Evolutionary conservation across 129 eudicot species (phyloP), one percentile per base, ranked within the genome.

Genomic region (Saussurea involucrata): DNA sequence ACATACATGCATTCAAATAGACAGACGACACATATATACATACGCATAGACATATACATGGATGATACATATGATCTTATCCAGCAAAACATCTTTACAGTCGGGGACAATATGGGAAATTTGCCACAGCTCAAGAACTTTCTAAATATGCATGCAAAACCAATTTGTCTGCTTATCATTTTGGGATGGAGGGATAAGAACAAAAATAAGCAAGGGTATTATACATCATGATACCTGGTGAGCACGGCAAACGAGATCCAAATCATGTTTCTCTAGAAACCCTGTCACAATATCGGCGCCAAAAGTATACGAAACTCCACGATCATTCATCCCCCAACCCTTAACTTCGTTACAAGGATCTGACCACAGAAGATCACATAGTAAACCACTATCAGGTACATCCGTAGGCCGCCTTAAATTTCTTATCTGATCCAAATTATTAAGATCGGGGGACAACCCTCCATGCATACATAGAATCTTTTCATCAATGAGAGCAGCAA

Each of bases 391-490:
- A 73, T 90, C 96, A 0, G 92, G 96, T 25, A 90, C 88, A 82
- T 85, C 92, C 66, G 96, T 81, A 4, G 96, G 96, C 63, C 96
- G 84, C 24, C 76, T 82, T 72, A 90, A 57, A 68, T 87, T 87
- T 72, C 88, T 81, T 37, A 90, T 90, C 44, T 90, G 96, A 71
- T 87, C 96, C 87, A 90, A 77, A 85, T 76, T 70, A 28, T 81
- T 72, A 27, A 90, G 80, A 69, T 90, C 96, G 0, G 96, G 96
- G 9, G 96, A 90, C 55, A 90, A 81, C 9, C 96, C 96, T 7
- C 96, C 96, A 72, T 90, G 96, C 96, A 90, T 90, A 60, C 96
- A 90, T 22, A 90, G 36, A 53, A 90, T 90, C 85, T 90, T 90
- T 61, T 86, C 96, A 69, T 90, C 96, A 28, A 90, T 86, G 6